These are phyloP conservation scores for Magnaporthales sp. DNA, from an alignment of 2,329 filamentous ascomycete species.

Conservation along the genomic window DNA sequence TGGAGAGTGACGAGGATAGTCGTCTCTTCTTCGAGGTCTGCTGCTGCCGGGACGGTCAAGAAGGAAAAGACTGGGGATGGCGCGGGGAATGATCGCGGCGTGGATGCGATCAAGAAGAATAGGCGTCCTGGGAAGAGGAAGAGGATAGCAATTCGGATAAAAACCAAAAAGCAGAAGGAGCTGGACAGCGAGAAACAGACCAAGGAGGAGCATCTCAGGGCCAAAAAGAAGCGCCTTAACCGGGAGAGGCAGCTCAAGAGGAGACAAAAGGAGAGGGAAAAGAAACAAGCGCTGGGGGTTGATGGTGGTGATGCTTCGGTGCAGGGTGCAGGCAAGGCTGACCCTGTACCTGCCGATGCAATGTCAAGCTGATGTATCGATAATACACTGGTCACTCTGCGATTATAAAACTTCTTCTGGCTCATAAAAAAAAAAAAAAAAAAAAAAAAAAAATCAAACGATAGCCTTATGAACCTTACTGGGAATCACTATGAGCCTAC, in stretches of 20 bases:
- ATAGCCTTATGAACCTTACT: too few relatives aligned
- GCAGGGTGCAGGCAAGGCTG: neutral
- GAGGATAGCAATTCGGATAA: constrained; percentile 41
- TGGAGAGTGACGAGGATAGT: constrained; percentile 45
- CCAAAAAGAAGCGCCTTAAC: constrained; percentile 56
- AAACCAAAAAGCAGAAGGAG: constrained; percentile 31
- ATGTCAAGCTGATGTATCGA: neutral
- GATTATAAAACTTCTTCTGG: too few relatives aligned
- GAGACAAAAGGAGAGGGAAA: constrained; percentile 47
- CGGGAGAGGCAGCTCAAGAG: constrained; percentile 50
- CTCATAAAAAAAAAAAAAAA: too few relatives aligned
- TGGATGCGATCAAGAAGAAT: constrained; percentile 22
- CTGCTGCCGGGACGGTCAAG: neutral
- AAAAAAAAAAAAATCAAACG: too few relatives aligned
- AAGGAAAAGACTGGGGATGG: neutral
- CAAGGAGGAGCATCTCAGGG: constrained; percentile 47
- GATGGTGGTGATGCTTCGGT: constrained; percentile 2
- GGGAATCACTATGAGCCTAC: neutral
- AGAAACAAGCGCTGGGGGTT: constrained; percentile 27
- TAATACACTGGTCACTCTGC: neutral
- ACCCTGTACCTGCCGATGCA: neutral
- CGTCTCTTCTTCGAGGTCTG: constrained; percentile 16
- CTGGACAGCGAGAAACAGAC: constrained; percentile 31
- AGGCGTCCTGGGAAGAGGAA: constrained; percentile 49
- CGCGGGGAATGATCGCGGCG: neutral